phyloP scores from a whole-genome alignment of 2,329 filamentous ascomycete species.

The Botryotinia narcissicola region DNA sequence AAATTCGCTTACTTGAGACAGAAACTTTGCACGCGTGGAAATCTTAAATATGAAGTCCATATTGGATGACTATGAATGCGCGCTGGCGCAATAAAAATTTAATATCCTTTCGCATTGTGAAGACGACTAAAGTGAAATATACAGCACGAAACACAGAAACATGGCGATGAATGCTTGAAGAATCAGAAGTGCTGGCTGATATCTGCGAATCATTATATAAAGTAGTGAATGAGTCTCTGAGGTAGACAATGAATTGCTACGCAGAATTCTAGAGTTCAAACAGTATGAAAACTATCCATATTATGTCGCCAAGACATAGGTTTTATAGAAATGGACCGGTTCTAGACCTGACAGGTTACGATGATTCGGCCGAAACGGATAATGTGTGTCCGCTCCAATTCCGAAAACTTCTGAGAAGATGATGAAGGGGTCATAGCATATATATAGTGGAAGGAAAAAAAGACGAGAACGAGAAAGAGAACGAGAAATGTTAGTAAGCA shows the following conservation, averaged over 20 bases:
- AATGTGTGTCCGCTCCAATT: neutral
- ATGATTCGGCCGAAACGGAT: neutral
- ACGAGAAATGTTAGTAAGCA: neutral
- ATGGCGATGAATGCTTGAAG: neutral
- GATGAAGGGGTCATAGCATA: neutral
- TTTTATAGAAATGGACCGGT: neutral
- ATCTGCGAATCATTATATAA: neutral
- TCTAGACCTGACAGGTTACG: neutral
- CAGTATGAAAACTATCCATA: neutral
- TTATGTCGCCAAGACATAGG: neutral
- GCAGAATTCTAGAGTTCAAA: neutral
- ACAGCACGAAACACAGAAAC: neutral
- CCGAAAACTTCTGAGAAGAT: neutral
- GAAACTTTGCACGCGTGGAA: neutral
- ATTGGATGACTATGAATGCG: neutral
- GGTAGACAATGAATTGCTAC: neutral
- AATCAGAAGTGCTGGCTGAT: neutral
- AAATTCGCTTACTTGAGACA: neutral
- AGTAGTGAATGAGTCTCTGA: neutral
- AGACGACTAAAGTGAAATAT: neutral
- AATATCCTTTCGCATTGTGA: neutral
- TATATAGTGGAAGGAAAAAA: neutral
- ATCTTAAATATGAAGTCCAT: neutral
- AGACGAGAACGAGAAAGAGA: neutral
- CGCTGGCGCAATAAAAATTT: rapidly evolving